Conservation (phyloP, 129 eudicot species). For the Artemisia argyi region DNA sequence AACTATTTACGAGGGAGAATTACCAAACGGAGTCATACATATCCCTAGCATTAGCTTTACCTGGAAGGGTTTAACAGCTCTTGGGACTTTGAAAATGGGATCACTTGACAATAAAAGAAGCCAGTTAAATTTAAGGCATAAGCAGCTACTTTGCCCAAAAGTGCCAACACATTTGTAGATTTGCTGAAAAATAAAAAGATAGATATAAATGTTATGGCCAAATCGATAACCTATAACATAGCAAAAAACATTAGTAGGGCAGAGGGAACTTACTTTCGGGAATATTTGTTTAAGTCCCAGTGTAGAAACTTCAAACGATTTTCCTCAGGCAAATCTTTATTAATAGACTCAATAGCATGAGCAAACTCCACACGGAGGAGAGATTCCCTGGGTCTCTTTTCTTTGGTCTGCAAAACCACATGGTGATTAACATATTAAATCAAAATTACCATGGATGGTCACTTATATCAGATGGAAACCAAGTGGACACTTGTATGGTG, state of each 20-base stretch:
- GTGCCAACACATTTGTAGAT: slow-evolving; percentile 64
- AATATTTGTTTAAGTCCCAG: slow-evolving; percentile 88
- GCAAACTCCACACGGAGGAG: slow-evolving; percentile 82
- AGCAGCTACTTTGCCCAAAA: slow-evolving; percentile 73
- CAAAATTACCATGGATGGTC: background rate
- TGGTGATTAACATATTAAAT: slow-evolving; percentile 1
- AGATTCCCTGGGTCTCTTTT: slow-evolving; percentile 94
- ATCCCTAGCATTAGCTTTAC: slow-evolving; percentile 7
- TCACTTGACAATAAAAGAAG: slow-evolving; percentile 68
- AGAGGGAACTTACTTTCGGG: slow-evolving; percentile 55
- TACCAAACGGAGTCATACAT: too few species aligned
- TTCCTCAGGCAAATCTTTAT: slow-evolving; percentile 70
- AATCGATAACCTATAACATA: slow-evolving; percentile 1
- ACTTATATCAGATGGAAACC: too few species aligned
- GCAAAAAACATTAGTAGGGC: background rate
- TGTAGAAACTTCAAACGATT: slow-evolving; percentile 83
- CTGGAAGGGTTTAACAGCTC: slow-evolving; percentile 33
- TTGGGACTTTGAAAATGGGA: slow-evolving; percentile 46
- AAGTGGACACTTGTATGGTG: background rate
- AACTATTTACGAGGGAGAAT: too few species aligned
- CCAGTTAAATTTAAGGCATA: slow-evolving; percentile 81
- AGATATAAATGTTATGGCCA: slow-evolving; percentile 14
- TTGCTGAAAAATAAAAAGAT: slow-evolving; percentile 47
- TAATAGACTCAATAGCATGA: slow-evolving; percentile 72
- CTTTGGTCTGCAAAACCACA: slow-evolving; percentile 63